Conservation (phyloP, 805 yeast genomes). For the Myxozyma monticola region DNA sequence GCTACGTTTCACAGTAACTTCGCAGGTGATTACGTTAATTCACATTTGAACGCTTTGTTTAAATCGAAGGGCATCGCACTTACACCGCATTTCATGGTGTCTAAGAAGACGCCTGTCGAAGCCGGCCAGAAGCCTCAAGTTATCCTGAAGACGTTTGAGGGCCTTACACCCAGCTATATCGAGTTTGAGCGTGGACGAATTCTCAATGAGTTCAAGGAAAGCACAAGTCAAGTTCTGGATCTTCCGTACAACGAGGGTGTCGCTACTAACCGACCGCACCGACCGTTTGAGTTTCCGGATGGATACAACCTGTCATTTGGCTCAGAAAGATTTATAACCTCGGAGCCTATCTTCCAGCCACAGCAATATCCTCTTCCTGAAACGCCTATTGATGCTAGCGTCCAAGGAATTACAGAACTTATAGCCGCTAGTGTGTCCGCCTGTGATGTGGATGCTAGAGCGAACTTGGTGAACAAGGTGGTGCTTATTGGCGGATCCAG, state of each 20-base stretch:
- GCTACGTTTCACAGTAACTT: constrained; percentile 56
- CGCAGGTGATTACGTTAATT: constrained; percentile 82
- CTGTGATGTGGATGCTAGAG: constrained; percentile 45
- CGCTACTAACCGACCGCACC: constrained; percentile 39
- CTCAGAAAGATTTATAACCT: constrained; percentile 53
- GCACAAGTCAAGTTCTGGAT: constrained; percentile 43
- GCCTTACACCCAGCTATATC: constrained; percentile 43
- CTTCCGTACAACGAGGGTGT: constrained; percentile 41
- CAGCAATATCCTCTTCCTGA: constrained; percentile 49
- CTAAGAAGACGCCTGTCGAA: constrained; percentile 41
- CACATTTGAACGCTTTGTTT: constrained; percentile 56
- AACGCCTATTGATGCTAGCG: constrained; percentile 13
- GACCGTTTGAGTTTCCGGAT: constrained; percentile 61
- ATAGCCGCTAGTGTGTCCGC: constrained; percentile 48
- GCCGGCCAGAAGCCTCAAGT: constrained; percentile 40
- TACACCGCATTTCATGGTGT: constrained; percentile 41
- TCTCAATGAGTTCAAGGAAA: constrained; percentile 51
- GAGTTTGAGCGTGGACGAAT: constrained; percentile 45
- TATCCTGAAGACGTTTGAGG: constrained; percentile 33
- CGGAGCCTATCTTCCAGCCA: constrained; percentile 76
- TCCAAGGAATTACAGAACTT: constrained; percentile 39
- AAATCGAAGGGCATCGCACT: constrained; percentile 40
- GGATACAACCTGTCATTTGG: constrained; percentile 51
- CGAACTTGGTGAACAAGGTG: constrained; percentile 47
- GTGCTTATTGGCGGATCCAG: constrained; percentile 65